These are phyloP conservation scores for Kodamaea fungicola DNA, from an alignment of 1,139 yeast genomes.

Conservation along the genomic window DNA sequence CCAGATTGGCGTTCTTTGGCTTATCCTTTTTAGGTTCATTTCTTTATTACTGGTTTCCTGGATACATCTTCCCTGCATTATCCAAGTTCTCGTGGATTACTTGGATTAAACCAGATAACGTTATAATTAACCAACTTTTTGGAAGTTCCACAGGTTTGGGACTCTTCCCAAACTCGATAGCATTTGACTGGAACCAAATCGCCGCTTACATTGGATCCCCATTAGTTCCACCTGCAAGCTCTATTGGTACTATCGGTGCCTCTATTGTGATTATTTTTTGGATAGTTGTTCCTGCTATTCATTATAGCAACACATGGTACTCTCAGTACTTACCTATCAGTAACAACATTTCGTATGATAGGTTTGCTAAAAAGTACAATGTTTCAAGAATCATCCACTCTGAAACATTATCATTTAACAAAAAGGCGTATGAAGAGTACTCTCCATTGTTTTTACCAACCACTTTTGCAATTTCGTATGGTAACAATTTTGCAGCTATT, in stretches of 20 bases:
- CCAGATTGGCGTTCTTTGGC: slow-evolving; percentile 33
- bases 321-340: slow-evolving; percentile 51
- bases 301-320: slow-evolving; percentile 47
- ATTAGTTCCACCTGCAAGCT: slow-evolving; percentile 62
- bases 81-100: slow-evolving; percentile 28
- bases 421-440: slow-evolving; percentile 24
- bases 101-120: slow-evolving; percentile 33
- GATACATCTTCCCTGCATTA: slow-evolving; percentile 23
- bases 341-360: slow-evolving; percentile 39
- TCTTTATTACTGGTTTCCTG: slow-evolving; percentile 44
- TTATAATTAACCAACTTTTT: slow-evolving; percentile 57
- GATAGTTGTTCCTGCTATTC: slow-evolving; percentile 39
- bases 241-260: slow-evolving; percentile 46
- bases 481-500: slow-evolving; percentile 40
- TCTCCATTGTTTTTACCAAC: slow-evolving; percentile 36
- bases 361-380: slow-evolving; percentile 41
- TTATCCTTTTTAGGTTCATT: slow-evolving; percentile 26
- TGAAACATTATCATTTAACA: slow-evolving; percentile 14
- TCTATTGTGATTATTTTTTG: slow-evolving; percentile 34
- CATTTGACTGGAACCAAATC: slow-evolving; percentile 43
- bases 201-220: slow-evolving; percentile 62
- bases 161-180: slow-evolving; percentile 48
- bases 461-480: slow-evolving; percentile 34
- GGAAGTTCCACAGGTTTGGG: slow-evolving; percentile 64
- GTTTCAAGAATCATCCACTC: slow-evolving; percentile 25